Evolutionary conservation across 345 rosid species (phyloP).

Genomic region (Eucalyptus tenuipes): DNA sequence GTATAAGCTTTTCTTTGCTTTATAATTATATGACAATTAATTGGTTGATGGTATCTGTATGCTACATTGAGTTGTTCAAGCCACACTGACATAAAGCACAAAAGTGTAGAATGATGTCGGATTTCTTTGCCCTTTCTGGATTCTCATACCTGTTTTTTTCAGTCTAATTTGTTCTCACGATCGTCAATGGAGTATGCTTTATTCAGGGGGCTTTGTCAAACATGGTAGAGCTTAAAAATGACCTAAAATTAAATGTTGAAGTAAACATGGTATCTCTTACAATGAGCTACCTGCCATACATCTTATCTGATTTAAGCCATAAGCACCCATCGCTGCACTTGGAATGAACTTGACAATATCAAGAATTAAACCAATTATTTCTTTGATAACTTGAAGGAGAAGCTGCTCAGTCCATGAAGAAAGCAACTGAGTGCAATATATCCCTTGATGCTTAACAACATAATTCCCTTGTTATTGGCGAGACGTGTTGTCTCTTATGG

Average conservation of each 20-base stretch:
- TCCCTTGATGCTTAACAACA: background rate
- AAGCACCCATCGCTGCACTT: background rate
- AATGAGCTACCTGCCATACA: background rate
- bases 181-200: background rate
- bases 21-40: background rate
- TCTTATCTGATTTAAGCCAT: background rate
- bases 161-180: background rate
- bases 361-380: background rate
- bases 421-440: background rate
- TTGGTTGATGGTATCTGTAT: background rate
- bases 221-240: background rate
- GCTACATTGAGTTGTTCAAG: background rate
- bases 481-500: background rate
- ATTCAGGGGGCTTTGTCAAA: background rate
- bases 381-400: background rate
- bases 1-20: background rate
- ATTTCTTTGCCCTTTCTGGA: background rate
- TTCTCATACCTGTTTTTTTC: background rate
- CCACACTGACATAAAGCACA: background rate
- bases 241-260: background rate
- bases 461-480: background rate
- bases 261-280: background rate
- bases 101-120: background rate
- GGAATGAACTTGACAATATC: background rate
- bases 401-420: background rate